Base-by-base conservation (phyloP, 176 grass and related monocot species). In the Oryza officinalis region DNA sequence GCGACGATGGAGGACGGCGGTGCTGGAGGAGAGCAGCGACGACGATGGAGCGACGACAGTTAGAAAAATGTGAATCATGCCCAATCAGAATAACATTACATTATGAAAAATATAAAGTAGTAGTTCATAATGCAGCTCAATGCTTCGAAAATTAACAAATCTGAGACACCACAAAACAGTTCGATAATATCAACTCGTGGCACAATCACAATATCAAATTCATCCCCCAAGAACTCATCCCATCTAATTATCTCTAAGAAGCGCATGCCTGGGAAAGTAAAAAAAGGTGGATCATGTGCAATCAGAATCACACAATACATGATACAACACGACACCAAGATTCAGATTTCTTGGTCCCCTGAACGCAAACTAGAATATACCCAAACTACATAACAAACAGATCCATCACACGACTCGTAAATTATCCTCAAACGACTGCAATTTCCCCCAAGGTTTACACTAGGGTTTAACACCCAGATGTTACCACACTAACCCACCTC, bases 81-180 rank as follows among this genome's bases (percentile, higher is more conserved):
- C 27, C 47, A 76, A 47, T 37, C 38, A 69, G 6, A 76, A 78
- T 78, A 25, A 77, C 65, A 4, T 35, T 45, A 76, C 27, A 8
- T 4, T 3, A 27, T n/a, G 64, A 69, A 20, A 75, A 20, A 11
- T 63, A 54, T 32, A 68, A 81, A 49, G 1, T 22, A n/a, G n/a
- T n/a, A 37, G 75, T 45, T 32, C 46, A 46, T 82, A 49, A 47
- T 37, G 64, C 13, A 76, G 22, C 28, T 30, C 6, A 41, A 77
- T 46, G 41, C 50, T 82, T 69, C 38, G 27, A 82, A 22, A 47
- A 63, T 18, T 18, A 57, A 4, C 12, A 69, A 87, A 77, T n/a
- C 20, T 7, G 27, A 11, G 63, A 10, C 3, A 14, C 3, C 41
- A 70, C 22, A 77, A 17, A 81, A 27, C 30, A 30, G 6, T 18